Evolutionary conservation across 176 grass and related monocot genomes (phyloP).

Genomic region (Eragrostis nindensis): DNA sequence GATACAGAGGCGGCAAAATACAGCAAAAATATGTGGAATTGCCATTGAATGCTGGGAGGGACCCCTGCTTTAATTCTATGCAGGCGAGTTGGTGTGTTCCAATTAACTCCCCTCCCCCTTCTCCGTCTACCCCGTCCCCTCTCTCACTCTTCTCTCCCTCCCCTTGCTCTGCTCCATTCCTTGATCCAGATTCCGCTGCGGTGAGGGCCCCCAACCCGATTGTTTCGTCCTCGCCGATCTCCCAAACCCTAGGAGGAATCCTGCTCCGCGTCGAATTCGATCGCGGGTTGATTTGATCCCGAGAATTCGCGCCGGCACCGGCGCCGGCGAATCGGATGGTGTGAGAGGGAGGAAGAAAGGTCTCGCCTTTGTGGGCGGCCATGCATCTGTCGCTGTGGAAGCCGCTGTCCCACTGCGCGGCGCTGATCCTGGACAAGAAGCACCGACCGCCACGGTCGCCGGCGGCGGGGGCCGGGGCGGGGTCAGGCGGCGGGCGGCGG

Average conservation of each 20-base stretch:
- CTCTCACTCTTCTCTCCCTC: background rate
- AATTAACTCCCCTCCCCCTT: constrained; percentile 26
- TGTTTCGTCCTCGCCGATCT: background rate
- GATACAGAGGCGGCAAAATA: background rate
- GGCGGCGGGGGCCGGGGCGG: constrained; percentile 36
- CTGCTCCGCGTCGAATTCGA: constrained; percentile 31
- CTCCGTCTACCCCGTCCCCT: background rate
- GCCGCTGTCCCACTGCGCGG: constrained; percentile 91
- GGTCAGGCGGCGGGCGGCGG: constrained; percentile 52
- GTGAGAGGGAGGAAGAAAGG: constrained; percentile 16
- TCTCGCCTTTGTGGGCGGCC: constrained; percentile 12
- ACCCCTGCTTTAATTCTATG: constrained; percentile 50
- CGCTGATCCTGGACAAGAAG: constrained; percentile 85
- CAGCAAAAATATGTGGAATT: constrained; percentile 11
- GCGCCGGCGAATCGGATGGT: constrained; percentile 50
- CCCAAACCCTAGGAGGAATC: constrained; percentile 5
- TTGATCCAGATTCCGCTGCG: constrained; percentile 56
- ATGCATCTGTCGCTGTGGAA: constrained; percentile 99
- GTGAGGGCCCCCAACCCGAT: constrained; percentile 1
- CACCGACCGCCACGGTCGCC: constrained; percentile 51
- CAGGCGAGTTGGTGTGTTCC: constrained; percentile 51
- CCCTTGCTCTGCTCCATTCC: constrained; percentile 42
- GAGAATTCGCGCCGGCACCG: constrained; percentile 23
- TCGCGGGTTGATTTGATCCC: constrained; percentile 46
- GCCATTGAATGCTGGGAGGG: constrained; percentile 47